Percentiles rank a stretch among this genome's conserved stretches.
Conservation (phyloP, 352 stramenopile species). For the Phytophthora agathidicida region DNA sequence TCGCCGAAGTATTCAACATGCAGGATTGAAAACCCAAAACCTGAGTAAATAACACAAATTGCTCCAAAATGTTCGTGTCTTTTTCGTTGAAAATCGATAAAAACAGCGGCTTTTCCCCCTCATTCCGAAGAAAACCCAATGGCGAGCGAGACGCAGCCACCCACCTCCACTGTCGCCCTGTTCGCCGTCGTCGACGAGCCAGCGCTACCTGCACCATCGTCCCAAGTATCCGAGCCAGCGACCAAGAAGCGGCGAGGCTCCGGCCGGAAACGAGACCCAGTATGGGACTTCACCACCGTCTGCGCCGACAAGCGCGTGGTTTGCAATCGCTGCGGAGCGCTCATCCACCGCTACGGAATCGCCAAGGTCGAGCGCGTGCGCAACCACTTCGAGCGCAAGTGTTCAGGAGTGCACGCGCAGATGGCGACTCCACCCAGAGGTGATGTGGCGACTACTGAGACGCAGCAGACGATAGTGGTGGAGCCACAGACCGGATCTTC, state of each 20-base stretch:
- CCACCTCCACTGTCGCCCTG: conserved; percentile 13
- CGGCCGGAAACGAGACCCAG: conserved; percentile 54
- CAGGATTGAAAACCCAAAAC: too few relatives aligned
- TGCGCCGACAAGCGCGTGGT: conserved; percentile 60
- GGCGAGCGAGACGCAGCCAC: conserved; percentile 15
- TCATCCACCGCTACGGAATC: conserved; percentile 74
- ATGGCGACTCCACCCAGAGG: neutral
- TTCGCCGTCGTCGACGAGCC: conserved; percentile 18
- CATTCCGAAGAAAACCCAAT: conserved; percentile 27
- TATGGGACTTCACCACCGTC: conserved; percentile 69
- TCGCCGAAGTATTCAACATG: neutral
- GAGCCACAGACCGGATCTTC: too few relatives aligned
- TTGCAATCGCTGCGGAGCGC: conserved; percentile 61
- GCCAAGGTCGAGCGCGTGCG: conserved; percentile 78
- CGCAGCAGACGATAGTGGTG: neutral
- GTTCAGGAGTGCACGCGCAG: conserved; percentile 31
- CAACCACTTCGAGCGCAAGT: conserved; percentile 72
- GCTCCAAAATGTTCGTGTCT: too few relatives aligned
- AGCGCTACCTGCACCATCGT: neutral
- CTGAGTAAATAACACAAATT: too few relatives aligned
- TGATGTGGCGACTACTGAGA: conserved; percentile 2
- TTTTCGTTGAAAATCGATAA: too few relatives aligned
- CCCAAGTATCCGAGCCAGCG: neutral
- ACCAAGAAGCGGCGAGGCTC: conserved; percentile 42
- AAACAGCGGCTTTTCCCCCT: conserved; percentile 21